A percentile compares a stretch with the other conserved stretches of the same genome.
Conservation (phyloP, 2,329 filamentous ascomycete genomes). For the Alternaria panax region DNA sequence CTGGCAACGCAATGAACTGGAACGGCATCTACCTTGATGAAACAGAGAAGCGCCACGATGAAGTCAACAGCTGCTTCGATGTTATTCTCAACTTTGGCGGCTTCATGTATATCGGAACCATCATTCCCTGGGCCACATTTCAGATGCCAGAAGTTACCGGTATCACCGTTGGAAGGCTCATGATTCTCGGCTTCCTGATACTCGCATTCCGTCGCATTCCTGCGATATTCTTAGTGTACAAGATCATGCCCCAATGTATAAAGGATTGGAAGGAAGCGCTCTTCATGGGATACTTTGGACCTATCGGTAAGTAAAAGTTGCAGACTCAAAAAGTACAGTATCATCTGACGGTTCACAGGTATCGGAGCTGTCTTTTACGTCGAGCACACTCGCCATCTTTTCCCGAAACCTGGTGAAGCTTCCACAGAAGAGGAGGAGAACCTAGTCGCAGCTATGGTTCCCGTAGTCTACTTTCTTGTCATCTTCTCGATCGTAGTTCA, state of each 20-base stretch:
- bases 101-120: slow-evolving; percentile 66
- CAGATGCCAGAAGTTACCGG: slow-evolving; percentile 61
- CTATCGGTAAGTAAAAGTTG: slow-evolving; percentile 41
- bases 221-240: slow-evolving; percentile 62
- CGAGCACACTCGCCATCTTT: slow-evolving; percentile 55
- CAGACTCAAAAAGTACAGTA: background rate
- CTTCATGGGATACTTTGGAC: slow-evolving; percentile 66
- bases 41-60: slow-evolving; percentile 64
- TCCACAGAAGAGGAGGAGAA: slow-evolving; percentile 52
- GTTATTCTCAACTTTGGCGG: slow-evolving; percentile 67
- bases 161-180: slow-evolving; percentile 59
- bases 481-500: slow-evolving; percentile 58
- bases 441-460: slow-evolving; percentile 51
- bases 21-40: slow-evolving; percentile 66
- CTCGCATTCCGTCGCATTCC: slow-evolving; percentile 65
- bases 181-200: slow-evolving; percentile 62
- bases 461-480: slow-evolving; percentile 58
- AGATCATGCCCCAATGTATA: slow-evolving; percentile 61
- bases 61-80: slow-evolving; percentile 67
- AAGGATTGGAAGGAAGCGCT: slow-evolving; percentile 65
- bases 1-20: slow-evolving; percentile 68
- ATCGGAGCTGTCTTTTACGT: slow-evolving; percentile 57
- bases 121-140: slow-evolving; percentile 65
- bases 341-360: slow-evolving; percentile 25
- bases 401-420: slow-evolving; percentile 52